phyloP scores from a whole-genome alignment of 768 basidiomycete genomes.

The Mycena galopus region DNA sequence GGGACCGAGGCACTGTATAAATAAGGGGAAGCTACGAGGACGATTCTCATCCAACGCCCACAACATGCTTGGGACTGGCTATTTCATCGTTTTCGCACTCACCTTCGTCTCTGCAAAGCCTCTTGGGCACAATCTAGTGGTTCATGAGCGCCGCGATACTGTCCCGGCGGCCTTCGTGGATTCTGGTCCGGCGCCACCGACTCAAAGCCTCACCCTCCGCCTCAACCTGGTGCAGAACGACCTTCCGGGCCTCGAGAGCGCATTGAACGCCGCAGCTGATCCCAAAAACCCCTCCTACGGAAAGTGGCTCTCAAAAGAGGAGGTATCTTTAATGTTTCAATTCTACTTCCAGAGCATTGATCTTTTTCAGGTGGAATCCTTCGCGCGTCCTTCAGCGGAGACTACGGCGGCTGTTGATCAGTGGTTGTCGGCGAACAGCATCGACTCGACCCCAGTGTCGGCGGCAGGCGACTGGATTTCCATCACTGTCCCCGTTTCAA shows the following conservation, averaged over 20 bases:
- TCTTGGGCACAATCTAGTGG: no score
- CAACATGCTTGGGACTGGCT: no score
- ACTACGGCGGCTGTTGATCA: slow-evolving; percentile 34
- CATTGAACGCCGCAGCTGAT: not conserved
- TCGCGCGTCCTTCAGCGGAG: slow-evolving; percentile 18
- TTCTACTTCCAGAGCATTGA: not conserved
- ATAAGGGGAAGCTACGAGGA: no score
- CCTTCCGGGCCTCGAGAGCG: not conserved
- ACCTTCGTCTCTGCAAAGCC: no score
- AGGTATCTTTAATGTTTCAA: not conserved
- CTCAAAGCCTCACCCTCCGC: not conserved
- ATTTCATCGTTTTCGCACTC: no score
- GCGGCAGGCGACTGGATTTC: slow-evolving; percentile 44
- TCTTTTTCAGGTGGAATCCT: slow-evolving; percentile 20
- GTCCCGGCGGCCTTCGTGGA: no score
- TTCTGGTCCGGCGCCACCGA: no score
- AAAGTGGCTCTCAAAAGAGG: not conserved
- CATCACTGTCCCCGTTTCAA: slow-evolving; percentile 35
- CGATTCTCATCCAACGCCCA: no score
- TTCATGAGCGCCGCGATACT: no score
- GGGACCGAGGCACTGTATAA: no score
- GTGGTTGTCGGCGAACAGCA: slow-evolving; percentile 38
- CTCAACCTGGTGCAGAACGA: not conserved
- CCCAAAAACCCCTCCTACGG: not conserved
- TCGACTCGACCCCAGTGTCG: slow-evolving; percentile 34